phyloP scores from a whole-genome alignment of 345 rosid genomes.

The Garcia nutans region DNA sequence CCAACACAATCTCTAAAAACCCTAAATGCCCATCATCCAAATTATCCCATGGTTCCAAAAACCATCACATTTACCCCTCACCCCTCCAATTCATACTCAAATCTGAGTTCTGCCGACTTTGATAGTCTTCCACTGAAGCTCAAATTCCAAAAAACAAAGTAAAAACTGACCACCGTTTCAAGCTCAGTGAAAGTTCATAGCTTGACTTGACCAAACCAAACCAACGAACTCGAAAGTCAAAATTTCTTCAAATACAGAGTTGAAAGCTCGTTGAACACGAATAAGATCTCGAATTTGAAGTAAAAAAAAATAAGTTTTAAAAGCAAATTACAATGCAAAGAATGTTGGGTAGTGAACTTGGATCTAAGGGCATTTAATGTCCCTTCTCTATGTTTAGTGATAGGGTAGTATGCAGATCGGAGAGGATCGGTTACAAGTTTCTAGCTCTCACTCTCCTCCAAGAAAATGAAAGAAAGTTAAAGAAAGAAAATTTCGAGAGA shows the following conservation, averaged over 20 bases:
- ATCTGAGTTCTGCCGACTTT: slow-evolving; percentile 17
- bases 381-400: background rate
- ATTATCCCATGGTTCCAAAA: slow-evolving; percentile 21
- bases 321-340: slow-evolving; percentile 23
- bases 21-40: slow-evolving; percentile 30
- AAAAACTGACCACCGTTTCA: slow-evolving; percentile 20
- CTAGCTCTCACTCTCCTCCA: slow-evolving; percentile 31
- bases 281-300: slow-evolving; percentile 32
- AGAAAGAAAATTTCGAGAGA: background rate
- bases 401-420: slow-evolving; percentile 35
- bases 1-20: slow-evolving; percentile 24
- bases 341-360: slow-evolving; percentile 28
- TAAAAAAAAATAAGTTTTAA: background rate
- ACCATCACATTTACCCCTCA: slow-evolving; percentile 17
- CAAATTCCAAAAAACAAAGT: slow-evolving; percentile 9
- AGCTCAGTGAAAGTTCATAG: background rate
- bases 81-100: slow-evolving; percentile 29
- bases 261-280: slow-evolving; percentile 9
- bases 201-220: slow-evolving; percentile 18
- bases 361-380: slow-evolving; percentile 49
- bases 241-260: background rate
- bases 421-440: slow-evolving; percentile 27
- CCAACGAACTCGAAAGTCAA: slow-evolving; percentile 18
- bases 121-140: background rate
- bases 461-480: slow-evolving; percentile 23